Conservation (phyloP, 2,329 filamentous ascomycete species). For the Fusarium burgessii region DNA sequence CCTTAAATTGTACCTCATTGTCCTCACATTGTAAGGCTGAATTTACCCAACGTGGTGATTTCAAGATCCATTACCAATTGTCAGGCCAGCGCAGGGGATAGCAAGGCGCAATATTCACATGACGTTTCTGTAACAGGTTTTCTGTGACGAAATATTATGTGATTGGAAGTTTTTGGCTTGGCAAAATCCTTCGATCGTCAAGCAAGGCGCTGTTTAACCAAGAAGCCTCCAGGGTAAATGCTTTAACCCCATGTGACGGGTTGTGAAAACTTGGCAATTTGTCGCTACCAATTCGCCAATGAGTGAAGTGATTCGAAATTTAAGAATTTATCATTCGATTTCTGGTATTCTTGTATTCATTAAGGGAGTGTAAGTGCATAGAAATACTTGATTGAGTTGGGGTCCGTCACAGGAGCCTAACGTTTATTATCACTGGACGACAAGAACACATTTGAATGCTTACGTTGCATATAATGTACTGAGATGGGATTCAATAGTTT, state of each 20-base stretch:
- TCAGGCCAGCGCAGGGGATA: neutral
- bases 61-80: neutral
- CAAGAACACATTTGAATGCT: no score
- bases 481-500: no score
- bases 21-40: neutral
- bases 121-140: neutral
- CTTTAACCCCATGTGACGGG: neutral
- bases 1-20: neutral
- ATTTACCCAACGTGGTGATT: neutral
- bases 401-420: no score
- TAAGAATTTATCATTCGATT: no score
- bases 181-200: neutral
- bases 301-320: no score
- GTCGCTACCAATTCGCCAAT: neutral
- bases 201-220: neutral
- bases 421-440: no score
- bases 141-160: neutral
- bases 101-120: constrained; percentile 13
- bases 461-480: no score
- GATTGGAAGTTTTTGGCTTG: constrained; percentile 8
- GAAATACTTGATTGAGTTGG: no score
- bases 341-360: no score
- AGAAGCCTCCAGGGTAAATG: neutral
- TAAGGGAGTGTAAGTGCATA: no score
- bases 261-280: neutral